These are phyloP conservation scores for Rhodotorula sp. DNA, from an alignment of 1,284 basidiomycete species.

Conservation along the genomic window DNA sequence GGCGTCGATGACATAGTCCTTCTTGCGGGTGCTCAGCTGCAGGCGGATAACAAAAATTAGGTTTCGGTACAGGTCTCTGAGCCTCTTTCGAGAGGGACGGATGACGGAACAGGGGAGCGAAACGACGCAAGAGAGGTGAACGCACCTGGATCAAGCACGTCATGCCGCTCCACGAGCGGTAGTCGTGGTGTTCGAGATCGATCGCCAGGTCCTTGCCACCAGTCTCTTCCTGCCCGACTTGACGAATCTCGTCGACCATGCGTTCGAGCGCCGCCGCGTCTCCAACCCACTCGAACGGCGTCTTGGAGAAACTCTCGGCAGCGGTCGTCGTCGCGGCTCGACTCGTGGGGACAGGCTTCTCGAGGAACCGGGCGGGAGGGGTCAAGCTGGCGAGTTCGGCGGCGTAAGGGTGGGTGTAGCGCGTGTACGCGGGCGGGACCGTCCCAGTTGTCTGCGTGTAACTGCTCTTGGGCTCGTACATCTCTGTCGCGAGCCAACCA, in stretches of 20 bases:
- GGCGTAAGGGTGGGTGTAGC: conserved; percentile 39
- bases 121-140: background rate
- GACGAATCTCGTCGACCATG: conserved; percentile 61
- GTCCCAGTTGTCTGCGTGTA: conserved; percentile 20
- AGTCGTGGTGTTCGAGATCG: conserved; percentile 90
- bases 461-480: conserved; percentile 21
- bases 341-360: conserved; percentile 2
- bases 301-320: conserved; percentile 61
- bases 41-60: no score
- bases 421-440: conserved; percentile 23
- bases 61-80: background rate
- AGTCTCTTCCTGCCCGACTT: conserved; percentile 54
- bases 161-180: conserved; percentile 79
- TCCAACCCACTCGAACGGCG: conserved; percentile 72
- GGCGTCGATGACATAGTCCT: conserved; percentile 85
- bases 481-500: conserved; percentile 22
- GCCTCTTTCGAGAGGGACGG: background rate
- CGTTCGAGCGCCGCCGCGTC: conserved; percentile 59
- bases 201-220: conserved; percentile 77
- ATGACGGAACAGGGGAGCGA: background rate
- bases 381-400: conserved; percentile 26
- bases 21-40: conserved; percentile 70
- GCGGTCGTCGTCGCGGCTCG: conserved; percentile 1
- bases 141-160: conserved; percentile 81
- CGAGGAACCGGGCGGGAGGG: conserved; percentile 49